Evolutionary conservation across 495 filamentous ascomycete species (phyloP).

Genomic region (Penicillium atrosanguineum): DNA sequence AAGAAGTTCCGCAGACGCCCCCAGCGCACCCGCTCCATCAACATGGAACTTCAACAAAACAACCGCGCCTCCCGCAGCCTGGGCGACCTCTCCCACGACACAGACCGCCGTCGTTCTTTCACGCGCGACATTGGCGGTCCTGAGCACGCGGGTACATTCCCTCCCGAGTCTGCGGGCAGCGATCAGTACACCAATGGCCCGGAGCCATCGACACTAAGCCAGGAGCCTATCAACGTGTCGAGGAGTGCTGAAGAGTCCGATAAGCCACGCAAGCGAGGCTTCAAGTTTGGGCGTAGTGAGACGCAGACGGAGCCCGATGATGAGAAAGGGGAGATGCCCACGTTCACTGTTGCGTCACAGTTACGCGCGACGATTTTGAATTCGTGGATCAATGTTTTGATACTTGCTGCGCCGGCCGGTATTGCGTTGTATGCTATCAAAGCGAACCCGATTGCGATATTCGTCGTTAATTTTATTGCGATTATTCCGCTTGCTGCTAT

Average conservation of each 20-base stretch:
- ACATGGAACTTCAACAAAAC: slow-evolving; percentile 29
- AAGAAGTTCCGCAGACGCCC: slow-evolving; percentile 38
- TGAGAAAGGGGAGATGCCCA: slow-evolving; percentile 40
- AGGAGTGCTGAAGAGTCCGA: slow-evolving; percentile 9
- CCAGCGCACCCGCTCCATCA: slow-evolving; percentile 31
- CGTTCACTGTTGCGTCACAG: slow-evolving; percentile 69
- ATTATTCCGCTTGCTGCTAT: slow-evolving; percentile 65
- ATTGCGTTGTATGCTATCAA: slow-evolving; percentile 64
- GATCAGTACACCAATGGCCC: slow-evolving; percentile 14
- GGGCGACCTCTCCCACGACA: slow-evolving; percentile 29
- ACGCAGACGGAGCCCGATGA: slow-evolving; percentile 2
- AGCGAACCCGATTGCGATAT: slow-evolving; percentile 59
- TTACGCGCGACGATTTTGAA: slow-evolving; percentile 67
- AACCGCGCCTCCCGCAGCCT: slow-evolving; percentile 19
- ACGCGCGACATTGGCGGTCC: slow-evolving; percentile 25
- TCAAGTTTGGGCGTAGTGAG: slow-evolving; percentile 13
- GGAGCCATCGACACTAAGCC: slow-evolving; percentile 33
- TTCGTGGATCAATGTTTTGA: slow-evolving; percentile 80
- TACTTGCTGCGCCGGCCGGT: slow-evolving; percentile 77
- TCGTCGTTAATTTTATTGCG: slow-evolving; percentile 84
- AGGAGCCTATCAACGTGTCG: slow-evolving; percentile 38
- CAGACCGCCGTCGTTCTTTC: slow-evolving; percentile 27
- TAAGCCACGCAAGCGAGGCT: slow-evolving; percentile 24
- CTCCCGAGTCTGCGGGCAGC: slow-evolving; percentile 24
- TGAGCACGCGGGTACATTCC: slow-evolving; percentile 29